Base-by-base conservation (phyloP, 345 rosid genomes). In the Rhodamnia argentea region DNA sequence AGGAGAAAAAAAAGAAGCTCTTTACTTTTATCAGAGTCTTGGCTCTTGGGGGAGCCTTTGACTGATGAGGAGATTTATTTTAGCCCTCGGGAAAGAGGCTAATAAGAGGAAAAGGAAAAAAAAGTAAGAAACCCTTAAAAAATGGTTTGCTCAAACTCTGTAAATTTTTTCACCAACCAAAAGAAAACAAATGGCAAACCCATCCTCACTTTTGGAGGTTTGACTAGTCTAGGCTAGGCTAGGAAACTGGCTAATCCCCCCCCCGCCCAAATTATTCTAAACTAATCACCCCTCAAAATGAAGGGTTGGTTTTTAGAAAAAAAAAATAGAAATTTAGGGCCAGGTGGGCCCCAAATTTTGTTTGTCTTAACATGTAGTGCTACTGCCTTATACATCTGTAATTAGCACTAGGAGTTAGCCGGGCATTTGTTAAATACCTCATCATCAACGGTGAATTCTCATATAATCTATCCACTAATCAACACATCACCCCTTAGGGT, bases 401-500 rank as follows among this genome's bases (percentile, higher is more conserved):
- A 51, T 32, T 83, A 53, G 62, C 32, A 42, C 47, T 11, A 37
- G 54, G n/a, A 84, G 32, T 50, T 58, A 50, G 53, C 15, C 58
- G 24, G 81, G 40, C 52, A 37, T 70, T 70, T 32, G 78, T 70
- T 70, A 70, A 70, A 70, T 37, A 70, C 47, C 37, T 70, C 78
- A 70, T 37, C 78, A 9, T 84, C 53, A 42, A 58, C 27, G 85
- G 82, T 86, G 87, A 91, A 92, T 91, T 88, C 89, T 85, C 59
- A 84, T 85, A 88, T 51, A 88, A 88, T 84, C 84, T 81, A 37
- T 89, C 83, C 89, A 37, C 40, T 70, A 70, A 84, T 22, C 55
- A 85, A 86, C 52, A n/a, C 78, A 85, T 86, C 90, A 91, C 85
- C 92, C 92, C 91, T 92, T 88, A 47, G 90, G 93, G 90, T 83